These are phyloP conservation scores for Coriaria nepalensis DNA, from an alignment of 306 rosid species.

Conservation along the genomic window DNA sequence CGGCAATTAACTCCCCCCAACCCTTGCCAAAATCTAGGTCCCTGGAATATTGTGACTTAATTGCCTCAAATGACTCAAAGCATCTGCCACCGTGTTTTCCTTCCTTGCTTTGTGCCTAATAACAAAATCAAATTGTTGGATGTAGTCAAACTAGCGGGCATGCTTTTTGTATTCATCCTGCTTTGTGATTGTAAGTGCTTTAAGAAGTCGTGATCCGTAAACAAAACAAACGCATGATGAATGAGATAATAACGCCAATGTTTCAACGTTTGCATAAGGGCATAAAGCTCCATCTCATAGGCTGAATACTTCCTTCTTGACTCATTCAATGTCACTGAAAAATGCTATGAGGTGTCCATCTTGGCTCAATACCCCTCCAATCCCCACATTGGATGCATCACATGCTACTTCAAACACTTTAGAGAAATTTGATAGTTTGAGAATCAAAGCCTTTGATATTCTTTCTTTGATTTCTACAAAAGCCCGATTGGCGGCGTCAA, in stretches of 20 bases:
- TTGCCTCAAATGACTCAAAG: not conserved
- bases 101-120: not conserved
- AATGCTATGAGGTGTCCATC: not conserved
- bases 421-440: not conserved
- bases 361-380: not conserved
- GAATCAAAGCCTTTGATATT: not conserved
- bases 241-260: not conserved
- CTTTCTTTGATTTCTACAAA: not conserved
- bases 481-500: not conserved
- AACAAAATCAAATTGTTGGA: not conserved
- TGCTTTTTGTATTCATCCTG: not conserved
- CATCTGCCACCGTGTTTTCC: not conserved
- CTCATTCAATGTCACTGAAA: not conserved
- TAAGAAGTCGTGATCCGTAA: not conserved
- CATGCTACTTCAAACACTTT: not conserved
- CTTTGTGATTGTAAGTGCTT: not conserved
- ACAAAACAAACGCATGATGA: not conserved
- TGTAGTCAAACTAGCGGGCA: not conserved
- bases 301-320: not conserved
- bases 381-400: not conserved
- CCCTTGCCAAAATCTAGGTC: no score
- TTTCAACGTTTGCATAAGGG: not conserved
- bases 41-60: no score
- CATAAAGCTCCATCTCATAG: constrained; percentile 1
- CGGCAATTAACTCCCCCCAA: no score